phyloP scores from a whole-genome alignment of 495 filamentous ascomycete genomes.

The Penicillium silybi region DNA sequence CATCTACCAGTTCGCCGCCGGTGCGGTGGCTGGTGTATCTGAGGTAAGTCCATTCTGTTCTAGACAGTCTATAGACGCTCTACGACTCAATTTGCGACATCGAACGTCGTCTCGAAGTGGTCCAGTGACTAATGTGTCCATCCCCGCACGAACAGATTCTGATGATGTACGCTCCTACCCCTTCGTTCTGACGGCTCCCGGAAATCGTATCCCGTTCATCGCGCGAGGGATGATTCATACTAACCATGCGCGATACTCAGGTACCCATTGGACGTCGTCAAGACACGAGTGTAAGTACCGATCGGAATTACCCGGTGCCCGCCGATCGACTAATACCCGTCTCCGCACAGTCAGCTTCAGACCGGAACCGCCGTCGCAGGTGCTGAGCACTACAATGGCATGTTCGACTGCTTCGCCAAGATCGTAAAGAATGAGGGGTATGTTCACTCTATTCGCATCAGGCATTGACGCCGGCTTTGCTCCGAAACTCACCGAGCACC shows the following conservation, averaged over 20 bases:
- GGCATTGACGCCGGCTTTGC: background rate
- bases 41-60: conserved; percentile 56
- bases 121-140: conserved; percentile 21
- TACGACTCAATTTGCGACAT: background rate
- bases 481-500: conserved; percentile 2
- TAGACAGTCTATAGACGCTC: background rate
- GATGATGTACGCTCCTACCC: conserved; percentile 60
- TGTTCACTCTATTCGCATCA: conserved; percentile 4
- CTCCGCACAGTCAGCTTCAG: conserved; percentile 70
- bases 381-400: conserved; percentile 84
- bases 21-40: conserved; percentile 88
- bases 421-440: conserved; percentile 94
- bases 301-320: conserved; percentile 13
- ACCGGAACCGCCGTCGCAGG: conserved; percentile 59
- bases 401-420: conserved; percentile 93
- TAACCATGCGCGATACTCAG: conserved; percentile 42
- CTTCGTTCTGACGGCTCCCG: background rate
- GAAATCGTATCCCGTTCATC: background rate
- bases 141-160: conserved; percentile 61
- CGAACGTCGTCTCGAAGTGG: background rate
- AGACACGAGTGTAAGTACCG: conserved; percentile 82
- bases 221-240: background rate
- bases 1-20: conserved; percentile 80
- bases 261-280: conserved; percentile 98
- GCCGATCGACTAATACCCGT: conserved; percentile 11